Evolutionary conservation across 163 green algal species (phyloP), one percentile per base, ranked within the genome.

Genomic region (Scenedesmus sp.): DNA sequence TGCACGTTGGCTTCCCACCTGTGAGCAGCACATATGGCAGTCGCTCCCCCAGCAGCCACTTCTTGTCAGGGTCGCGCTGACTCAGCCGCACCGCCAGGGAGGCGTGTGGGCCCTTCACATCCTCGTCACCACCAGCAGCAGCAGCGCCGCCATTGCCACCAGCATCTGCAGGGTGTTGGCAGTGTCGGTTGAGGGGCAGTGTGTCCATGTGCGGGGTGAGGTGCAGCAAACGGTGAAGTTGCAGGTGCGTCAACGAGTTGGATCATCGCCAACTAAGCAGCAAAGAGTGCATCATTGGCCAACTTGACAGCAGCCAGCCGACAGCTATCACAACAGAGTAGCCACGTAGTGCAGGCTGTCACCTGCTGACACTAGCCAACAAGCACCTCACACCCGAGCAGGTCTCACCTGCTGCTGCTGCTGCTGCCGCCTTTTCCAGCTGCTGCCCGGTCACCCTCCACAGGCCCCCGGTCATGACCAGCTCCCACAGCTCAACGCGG

Each of bases 31-130:
- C 95, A 49, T 98, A 98, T 13, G 92, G 93, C 78, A 98, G 91
- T n/a, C 97, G 93, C 92, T 98, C 96, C 5, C 96, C 97, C 86
- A 99, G 96, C 88, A 97, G 90, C 90, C 98, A 98, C 16, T 83
- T 90, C 56, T 95, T 93, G 16, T 95, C 94, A 6, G 95, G 94
- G 84, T 99, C 97, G 0, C 97, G 92, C 89, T 95, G 81, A 46
- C 91, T 93, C 87, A 99, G 87, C 33, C 92, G 87, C 51, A 97
- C 96, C 3, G 97, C 97, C 83, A 99, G 95, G 0, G 93, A 61
- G 0, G 95, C 96, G 81, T 99, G 97, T 0, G 97, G 97, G 0
- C 97, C 97, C 20, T 94, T 92, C n/a, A 97, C 93, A 22, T 98
- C 96, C 61, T 96, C 95, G 10, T 85, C 96, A 53, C 90, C 93